Base-by-base conservation (phyloP, 352 stramenopile genomes). In the Phytophthora cajani region DNA sequence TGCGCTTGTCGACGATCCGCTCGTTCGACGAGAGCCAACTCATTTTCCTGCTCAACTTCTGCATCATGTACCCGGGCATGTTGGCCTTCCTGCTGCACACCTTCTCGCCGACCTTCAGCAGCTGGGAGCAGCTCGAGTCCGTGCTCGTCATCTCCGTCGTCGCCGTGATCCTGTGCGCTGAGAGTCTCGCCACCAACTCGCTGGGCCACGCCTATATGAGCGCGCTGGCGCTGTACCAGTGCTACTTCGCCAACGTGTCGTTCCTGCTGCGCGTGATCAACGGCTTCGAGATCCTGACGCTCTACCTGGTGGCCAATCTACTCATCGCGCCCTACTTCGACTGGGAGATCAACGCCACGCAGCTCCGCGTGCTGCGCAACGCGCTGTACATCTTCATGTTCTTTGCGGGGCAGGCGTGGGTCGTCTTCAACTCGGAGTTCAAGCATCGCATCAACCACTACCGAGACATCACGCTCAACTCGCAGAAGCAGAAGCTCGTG, bases 401-500 rank as follows among this genome's bases (percentile, higher is more conserved):
- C 73, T 91, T 95, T 40, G 79, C 65, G 1, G 84, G 80, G 5
- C 87, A 95, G 47, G 82, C 84, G 2, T 92, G 88, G 86, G 85
- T 92, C n/a, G 84, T 97, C 2, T 91, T 95, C 68, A 90, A 92
- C 52, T 92, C 84, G 27, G 87, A 94, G 63, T 94, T 90, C 67
- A 95, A 94, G 59, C 84, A 94, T 52, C 87, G 89, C n/a, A 94
- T 94, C 72, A 93, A 95, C 53, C 85, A 96, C 62, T 92, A 92
- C 65, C 80, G 87, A 1, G 87, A 94, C 57, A 90, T 92, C 67
- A 93, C 86, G 32, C 77, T 92, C 53, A 88, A 93, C 70, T 90
- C 85, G 19, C 85, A 94, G 62, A 91, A 92, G 69, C 87, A 95
- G 49, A 94, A 95, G 58, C 82, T 94, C 17, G 78, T 93, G 12